These are phyloP conservation scores for Clarireedia paspali DNA, from an alignment of 2,329 filamentous ascomycete species.

Conservation along the genomic window DNA sequence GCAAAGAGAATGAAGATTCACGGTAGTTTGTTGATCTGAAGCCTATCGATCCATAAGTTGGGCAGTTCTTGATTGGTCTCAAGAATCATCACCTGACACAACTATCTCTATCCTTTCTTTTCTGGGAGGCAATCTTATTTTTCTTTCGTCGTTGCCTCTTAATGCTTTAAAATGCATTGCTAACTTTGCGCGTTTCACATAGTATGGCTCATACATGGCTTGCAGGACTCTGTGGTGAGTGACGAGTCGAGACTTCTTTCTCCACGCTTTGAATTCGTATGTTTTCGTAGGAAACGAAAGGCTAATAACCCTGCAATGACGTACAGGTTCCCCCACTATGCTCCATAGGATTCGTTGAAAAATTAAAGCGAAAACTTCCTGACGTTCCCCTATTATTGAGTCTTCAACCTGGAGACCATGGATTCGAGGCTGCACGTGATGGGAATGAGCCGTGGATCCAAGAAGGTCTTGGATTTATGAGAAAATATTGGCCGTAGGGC, in stretches of 20 bases:
- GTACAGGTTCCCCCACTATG: background rate
- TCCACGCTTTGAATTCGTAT: background rate
- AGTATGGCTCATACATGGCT: background rate
- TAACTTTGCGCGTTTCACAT: background rate
- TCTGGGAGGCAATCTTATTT: too few species aligned
- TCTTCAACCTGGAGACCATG: background rate
- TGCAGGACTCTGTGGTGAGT: background rate
- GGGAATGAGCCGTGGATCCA: background rate
- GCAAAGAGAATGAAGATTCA: background rate
- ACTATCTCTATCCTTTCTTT: too few species aligned
- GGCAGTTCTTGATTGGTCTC: background rate
- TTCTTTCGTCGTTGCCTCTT: too few species aligned
- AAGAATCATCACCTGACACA: too few species aligned
- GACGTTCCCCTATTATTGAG: background rate
- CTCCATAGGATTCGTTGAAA: background rate
- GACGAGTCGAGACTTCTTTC: background rate
- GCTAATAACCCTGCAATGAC: background rate
- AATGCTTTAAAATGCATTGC: background rate
- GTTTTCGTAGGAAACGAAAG: background rate
- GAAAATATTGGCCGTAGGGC: background rate
- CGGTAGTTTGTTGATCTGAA: background rate
- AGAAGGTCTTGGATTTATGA: background rate
- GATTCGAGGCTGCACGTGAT: background rate
- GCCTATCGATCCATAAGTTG: background rate
- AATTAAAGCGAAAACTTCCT: background rate